Conservation (phyloP, 1,139 yeast genomes). For the Saccharomyces hybrid region DNA sequence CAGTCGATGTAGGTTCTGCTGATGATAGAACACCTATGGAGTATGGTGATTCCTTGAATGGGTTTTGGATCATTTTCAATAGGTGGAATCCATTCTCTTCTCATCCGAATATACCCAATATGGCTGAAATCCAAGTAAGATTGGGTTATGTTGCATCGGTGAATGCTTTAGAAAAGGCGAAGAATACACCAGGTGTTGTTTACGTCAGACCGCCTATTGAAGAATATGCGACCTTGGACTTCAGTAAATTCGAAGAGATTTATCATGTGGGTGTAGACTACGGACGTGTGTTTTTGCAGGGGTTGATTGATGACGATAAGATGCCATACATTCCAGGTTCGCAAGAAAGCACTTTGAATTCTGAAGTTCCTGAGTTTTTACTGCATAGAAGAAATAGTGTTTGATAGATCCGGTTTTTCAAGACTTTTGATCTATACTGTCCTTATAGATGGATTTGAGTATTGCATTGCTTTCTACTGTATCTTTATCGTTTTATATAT, state of each 20-base stretch:
- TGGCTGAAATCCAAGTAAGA: constrained; percentile 92
- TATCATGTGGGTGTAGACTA: constrained; percentile 72
- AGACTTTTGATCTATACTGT: not conserved
- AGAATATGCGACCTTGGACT: constrained; percentile 82
- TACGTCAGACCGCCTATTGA: constrained; percentile 94
- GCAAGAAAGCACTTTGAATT: constrained; percentile 10
- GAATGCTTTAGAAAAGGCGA: constrained; percentile 83
- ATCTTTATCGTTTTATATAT: not conserved
- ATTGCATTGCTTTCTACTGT: not conserved
- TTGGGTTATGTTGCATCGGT: constrained; percentile 94
- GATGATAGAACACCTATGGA: constrained; percentile 88
- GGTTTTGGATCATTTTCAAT: constrained; percentile 84
- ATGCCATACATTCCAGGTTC: constrained; percentile 60
- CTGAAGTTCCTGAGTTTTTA: constrained; percentile 19
- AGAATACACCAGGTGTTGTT: constrained; percentile 79
- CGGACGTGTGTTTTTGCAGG: constrained; percentile 52
- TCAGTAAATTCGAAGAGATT: constrained; percentile 86
- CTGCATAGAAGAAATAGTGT: constrained; percentile 60
- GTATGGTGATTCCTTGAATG: constrained; percentile 90
- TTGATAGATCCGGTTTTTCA: constrained; percentile 16
- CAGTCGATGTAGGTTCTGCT: constrained; percentile 95
- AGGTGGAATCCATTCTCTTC: constrained; percentile 86
- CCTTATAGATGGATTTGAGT: constrained; percentile 4
- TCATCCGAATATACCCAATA: constrained; percentile 83
- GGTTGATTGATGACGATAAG: constrained; percentile 46